These are phyloP conservation scores for Apiospora aurea DNA, from an alignment of 2,329 filamentous ascomycete species.

Conservation along the genomic window DNA sequence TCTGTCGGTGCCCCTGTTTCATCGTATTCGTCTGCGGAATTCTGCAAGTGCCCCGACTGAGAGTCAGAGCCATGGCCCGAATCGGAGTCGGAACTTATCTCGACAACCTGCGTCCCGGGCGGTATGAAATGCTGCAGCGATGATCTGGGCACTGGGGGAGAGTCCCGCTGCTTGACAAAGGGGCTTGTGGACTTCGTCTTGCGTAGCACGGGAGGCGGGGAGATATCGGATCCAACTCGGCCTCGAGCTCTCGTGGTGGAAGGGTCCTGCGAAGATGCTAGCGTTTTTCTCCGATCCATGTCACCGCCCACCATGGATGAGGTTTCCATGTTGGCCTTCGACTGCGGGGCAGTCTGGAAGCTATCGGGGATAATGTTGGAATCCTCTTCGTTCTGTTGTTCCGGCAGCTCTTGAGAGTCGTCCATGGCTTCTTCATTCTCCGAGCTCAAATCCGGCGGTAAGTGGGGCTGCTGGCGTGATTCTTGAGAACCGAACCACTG, in stretches of 20 bases:
- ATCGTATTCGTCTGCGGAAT: conserved; percentile 49
- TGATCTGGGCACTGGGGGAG: neutral
- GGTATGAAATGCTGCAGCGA: conserved; percentile 42
- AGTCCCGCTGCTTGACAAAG: conserved; percentile 16
- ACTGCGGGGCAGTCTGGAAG: conserved; percentile 28
- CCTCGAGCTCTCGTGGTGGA: neutral
- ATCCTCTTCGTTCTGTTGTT: conserved; percentile 33
- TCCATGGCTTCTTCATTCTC: conserved; percentile 50
- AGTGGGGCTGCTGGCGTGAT: conserved; percentile 35
- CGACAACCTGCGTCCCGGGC: conserved; percentile 46
- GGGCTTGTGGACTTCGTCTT: conserved; percentile 16
- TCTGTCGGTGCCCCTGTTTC: conserved; percentile 40
- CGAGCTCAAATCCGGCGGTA: conserved; percentile 36
- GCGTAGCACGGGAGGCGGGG: conserved; percentile 12
- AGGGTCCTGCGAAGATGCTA: neutral
- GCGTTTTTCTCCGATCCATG: neutral
- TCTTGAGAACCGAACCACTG: conserved; percentile 5
- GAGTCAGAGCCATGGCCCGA: conserved; percentile 25
- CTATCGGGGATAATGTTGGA: conserved; percentile 26
- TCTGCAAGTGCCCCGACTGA: conserved; percentile 43
- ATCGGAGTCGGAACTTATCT: conserved; percentile 41
- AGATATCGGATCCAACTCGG: conserved; percentile 4
- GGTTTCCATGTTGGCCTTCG: conserved; percentile 31
- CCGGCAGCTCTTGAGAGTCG: conserved; percentile 45
- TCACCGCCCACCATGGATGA: conserved; percentile 31